Base-by-base conservation (phyloP, 2,329 filamentous ascomycete genomes). In the Didymella lethalis region DNA sequence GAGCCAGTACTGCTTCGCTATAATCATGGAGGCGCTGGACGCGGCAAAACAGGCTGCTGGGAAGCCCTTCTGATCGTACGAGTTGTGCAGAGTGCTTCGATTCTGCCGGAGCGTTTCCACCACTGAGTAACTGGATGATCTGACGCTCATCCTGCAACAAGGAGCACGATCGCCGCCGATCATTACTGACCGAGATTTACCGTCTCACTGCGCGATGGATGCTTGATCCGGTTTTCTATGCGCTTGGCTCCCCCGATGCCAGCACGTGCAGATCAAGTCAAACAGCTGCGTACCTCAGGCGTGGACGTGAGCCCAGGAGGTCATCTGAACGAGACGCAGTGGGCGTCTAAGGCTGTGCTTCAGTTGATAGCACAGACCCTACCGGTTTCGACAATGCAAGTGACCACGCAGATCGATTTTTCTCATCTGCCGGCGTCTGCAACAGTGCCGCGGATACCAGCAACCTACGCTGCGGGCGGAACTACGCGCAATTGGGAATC, bases 81-180 rank as follows among this genome's bases (percentile, higher is more conserved):
- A 75, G 44, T 59, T 50, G 54, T 54, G 62, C 66, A 69, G 63
- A 63, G 50, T 59, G 60, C 60, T 62, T 62, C 66, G 57, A 67
- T 70, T 68, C 61, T 68, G 59, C 69, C 68, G 66, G 60, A 51
- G 53, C 51, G 64, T 70, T 71, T 72, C 69, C 68, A 73, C 68
- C 68, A 72, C 61, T 71, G 56, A 64, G 40, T 51, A 49, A 60
- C 52, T 36, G 28, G 49, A 55, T 51, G 56, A 61, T 58, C 63
- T 63, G 51, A 70, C 46, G 54, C 62, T 62, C 50, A 52, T 62
- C 57, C 52, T 63, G 57, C 48, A 59, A 63, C 61, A 57, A 60
- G 57, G 60, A 59, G 57, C 43, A 48, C 53, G 70, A 73, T 75
- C 68, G 61, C 56, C 62, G 63, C 55, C 50, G 63, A 65, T 68